Conservation (phyloP, 1,284 basidiomycete species). For the Naganishia liquefaciens region DNA sequence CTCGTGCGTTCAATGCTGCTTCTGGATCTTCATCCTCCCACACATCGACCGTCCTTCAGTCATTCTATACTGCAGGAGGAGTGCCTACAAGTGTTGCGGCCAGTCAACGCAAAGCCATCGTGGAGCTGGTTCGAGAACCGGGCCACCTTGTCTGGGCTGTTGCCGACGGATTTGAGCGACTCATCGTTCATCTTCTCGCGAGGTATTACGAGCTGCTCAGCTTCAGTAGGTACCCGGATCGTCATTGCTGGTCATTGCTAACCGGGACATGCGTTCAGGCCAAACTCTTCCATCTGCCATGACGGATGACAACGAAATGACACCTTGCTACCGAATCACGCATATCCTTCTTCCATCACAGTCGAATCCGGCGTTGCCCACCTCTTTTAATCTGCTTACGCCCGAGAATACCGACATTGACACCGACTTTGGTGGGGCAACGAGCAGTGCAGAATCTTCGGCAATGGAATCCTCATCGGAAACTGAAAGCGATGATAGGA, state of each 20-base stretch:
- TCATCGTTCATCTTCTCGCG: constrained; percentile 50
- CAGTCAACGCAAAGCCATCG: constrained; percentile 39
- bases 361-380: constrained; percentile 37
- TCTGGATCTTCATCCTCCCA: constrained; percentile 19
- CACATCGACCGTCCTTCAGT: constrained; percentile 23
- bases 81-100: constrained; percentile 1
- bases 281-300: constrained; percentile 29
- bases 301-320: constrained; percentile 36
- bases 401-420: constrained; percentile 45
- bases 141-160: constrained; percentile 50
- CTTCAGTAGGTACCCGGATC: constrained; percentile 46
- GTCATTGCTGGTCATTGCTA: constrained; percentile 1
- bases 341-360: constrained; percentile 47
- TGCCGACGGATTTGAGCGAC: constrained; percentile 48
- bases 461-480: constrained; percentile 5
- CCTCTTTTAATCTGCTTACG: constrained; percentile 38
- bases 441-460: constrained; percentile 17
- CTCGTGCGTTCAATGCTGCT: constrained; percentile 24
- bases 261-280: constrained; percentile 15
- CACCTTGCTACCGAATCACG: constrained; percentile 42
- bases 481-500: constrained; percentile 34
- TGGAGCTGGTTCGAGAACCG: constrained; percentile 48
- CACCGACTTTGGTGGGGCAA: constrained; percentile 35
- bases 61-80: constrained; percentile 29
- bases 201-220: constrained; percentile 52